A percentile compares a stretch with the other conserved stretches of the same genome.
These are phyloP conservation scores for Coemansia sp. DNA, from an alignment of 192 early-diverging fungal genomes.

Conservation along the genomic window DNA sequence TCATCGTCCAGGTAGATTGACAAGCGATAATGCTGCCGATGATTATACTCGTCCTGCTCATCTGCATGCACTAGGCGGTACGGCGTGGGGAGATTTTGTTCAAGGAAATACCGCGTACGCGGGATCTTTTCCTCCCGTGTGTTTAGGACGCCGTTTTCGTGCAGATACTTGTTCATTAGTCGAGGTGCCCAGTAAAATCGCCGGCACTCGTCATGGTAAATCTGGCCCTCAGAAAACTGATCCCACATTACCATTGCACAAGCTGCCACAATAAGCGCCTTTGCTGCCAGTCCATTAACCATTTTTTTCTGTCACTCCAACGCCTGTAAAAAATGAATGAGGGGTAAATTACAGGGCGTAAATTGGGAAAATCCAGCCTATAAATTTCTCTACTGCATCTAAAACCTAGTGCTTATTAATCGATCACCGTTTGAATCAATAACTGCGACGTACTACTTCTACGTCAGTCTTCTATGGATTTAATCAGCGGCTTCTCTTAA, in stretches of 20 bases:
- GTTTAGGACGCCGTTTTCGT: conserved; percentile 46
- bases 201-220: conserved; percentile 46
- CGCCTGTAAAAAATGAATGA: not conserved
- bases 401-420: conserved; percentile 3
- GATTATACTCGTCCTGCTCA: conserved; percentile 45
- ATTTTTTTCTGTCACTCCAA: not conserved
- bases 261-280: conserved; percentile 9
- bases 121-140: conserved; percentile 39
- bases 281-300: conserved; percentile 2
- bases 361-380: not conserved
- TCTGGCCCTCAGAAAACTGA: conserved; percentile 19
- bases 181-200: conserved; percentile 50
- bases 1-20: conserved; percentile 43
- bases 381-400: conserved; percentile 1
- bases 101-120: conserved; percentile 23
- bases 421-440: not conserved
- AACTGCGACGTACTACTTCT: no score
- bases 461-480: no score
- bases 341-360: not conserved
- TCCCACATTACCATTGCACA: conserved; percentile 15
- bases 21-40: conserved; percentile 49
- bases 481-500: no score
- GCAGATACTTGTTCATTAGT: conserved; percentile 53
- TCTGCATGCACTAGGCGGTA: conserved; percentile 40
- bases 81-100: conserved; percentile 45